phyloP scores from a whole-genome alignment of 176 grass and related monocot species.

The Oryza longistaminata region DNA sequence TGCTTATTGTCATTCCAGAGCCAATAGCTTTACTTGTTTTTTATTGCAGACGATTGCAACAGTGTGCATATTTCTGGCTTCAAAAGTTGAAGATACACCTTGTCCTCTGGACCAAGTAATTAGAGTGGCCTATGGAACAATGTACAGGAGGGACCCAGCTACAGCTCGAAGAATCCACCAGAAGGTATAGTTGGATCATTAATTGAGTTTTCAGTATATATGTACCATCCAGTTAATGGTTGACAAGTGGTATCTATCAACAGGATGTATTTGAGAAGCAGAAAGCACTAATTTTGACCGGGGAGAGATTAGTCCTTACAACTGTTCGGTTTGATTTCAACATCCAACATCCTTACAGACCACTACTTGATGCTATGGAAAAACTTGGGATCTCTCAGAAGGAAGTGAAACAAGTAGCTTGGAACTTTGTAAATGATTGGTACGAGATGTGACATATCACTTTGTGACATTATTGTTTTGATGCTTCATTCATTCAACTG shows the following conservation, averaged over 20 bases:
- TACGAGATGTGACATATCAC: slow-evolving; percentile 42
- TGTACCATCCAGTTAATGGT: slow-evolving; percentile 11
- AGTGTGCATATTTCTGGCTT: slow-evolving; percentile 70
- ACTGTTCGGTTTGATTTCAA: slow-evolving; percentile 81
- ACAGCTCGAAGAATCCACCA: slow-evolving; percentile 47
- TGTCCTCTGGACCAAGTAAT: slow-evolving; percentile 57
- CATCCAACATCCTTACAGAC: slow-evolving; percentile 75
- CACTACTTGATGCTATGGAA: slow-evolving; percentile 69
- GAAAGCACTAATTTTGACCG: slow-evolving; percentile 61
- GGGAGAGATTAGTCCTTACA: slow-evolving; percentile 68
- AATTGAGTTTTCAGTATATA: slow-evolving; percentile 1
- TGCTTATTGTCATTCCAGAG: not conserved
- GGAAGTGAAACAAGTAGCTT: slow-evolving; percentile 66
- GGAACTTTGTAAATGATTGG: slow-evolving; percentile 91
- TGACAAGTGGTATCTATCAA: slow-evolving; percentile 25
- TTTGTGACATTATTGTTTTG: slow-evolving; percentile 13
- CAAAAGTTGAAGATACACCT: slow-evolving; percentile 69
- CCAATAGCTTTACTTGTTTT: not conserved
- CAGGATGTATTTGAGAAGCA: slow-evolving; percentile 72
- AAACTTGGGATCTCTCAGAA: slow-evolving; percentile 62
- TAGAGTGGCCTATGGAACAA: slow-evolving; percentile 56
- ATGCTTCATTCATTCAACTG: not conserved
- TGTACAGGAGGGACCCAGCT: slow-evolving; percentile 49
- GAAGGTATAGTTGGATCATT: slow-evolving; percentile 38
- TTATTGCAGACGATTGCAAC: slow-evolving; percentile 62